Evolutionary conservation across 805 yeast genomes (phyloP), one percentile per base, ranked within the genome.

Genomic region (Wickerhamia fluorescens): DNA sequence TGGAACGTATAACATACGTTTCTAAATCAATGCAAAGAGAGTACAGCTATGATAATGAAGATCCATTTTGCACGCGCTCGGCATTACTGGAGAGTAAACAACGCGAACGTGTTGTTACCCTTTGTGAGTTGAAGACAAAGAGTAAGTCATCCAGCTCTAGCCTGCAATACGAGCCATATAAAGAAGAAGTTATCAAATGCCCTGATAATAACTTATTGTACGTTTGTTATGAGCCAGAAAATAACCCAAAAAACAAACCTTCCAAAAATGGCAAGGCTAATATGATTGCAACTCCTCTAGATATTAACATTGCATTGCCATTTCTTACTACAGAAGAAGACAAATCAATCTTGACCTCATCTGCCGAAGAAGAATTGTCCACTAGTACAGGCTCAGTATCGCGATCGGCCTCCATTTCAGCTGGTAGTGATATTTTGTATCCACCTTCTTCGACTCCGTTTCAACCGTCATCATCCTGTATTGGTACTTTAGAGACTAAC

Each of bases 51-150:
- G 72, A 71, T 15, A 45, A 45, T 4, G 42, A 45, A 3, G 61
- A 60, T 24, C 40, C 46, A 2, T 40, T 28, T 18, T 29, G 25
- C 20, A 20, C 40, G 17, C 31, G 33, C 17, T 29, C 20, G 7
- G 15, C 19, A 4, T 23, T 25, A 8, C 19, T 28, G 3, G 36
- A 34, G 16, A 31, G 23, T n/a, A 37, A 31, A 18, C 20, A 18
- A 10, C 36, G 45, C 17, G 88, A 81, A 37, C 61, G 81, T 29
- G 58, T 66, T 3, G 58, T 78, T 6, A 65, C 82, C 0, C 47
- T 82, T 11, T 63, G 79, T 36, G 89, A 82, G 47, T 61, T 82
- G 20, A 71, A 76, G 40, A 71, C 88, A 0, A 75, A 61, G 27
- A 31, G 36, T 23, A 66, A 47, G 61, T 34, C 49, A 8, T 25